Base-by-base conservation (phyloP, 2,329 filamentous ascomycete genomes). In the Bisporella sp. region DNA sequence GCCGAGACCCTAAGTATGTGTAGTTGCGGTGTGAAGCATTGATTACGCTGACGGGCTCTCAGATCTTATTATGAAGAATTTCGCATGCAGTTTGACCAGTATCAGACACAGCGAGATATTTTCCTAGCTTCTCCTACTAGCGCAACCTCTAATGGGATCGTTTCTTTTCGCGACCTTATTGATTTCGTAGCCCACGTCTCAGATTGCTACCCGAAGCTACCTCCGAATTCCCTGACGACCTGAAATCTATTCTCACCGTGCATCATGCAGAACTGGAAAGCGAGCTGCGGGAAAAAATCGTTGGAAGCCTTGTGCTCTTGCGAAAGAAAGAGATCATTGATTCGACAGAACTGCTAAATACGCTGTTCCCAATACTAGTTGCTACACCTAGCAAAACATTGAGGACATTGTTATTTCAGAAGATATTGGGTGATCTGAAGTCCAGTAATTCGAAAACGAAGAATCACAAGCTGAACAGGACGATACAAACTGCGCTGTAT, bases 131-230 rank as follows among this genome's bases (percentile, higher is more conserved):
- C 89, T 45, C 93, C 93, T 5, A 76, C 84, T 11, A 85, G 85
- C 7, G 85, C 87, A 47, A 87, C 88, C 49, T 81, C 85, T 61
- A 85, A 85, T 43, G 88, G 89, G 44, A 76, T 92, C 51, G 82
- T 93, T 49, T 89, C 89, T 9, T 86, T 99, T 61, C 85, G 87
- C 62, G 91, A 97, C 64, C 79, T 96, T 59, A 87, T 99, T 61
- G 92, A 97, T 64, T 87, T 99, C 62, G 84, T 97, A 60, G 84
- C 91, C 21, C 93, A 99, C 70, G 87, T 95, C 54, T 87, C 92
- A 65, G 91, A 96, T 65, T 95, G 89, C 72, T 99, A 95, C 69
- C 89, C 46, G 80, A 85, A 52, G 79, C 92, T 54, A 91, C 90
- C 1, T 76, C 76, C 47, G 74, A 78, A 7, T 97, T 96, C 59